Conservation (phyloP, 805 yeast genomes). For the Wickerhamomyces rabaulensis region DNA sequence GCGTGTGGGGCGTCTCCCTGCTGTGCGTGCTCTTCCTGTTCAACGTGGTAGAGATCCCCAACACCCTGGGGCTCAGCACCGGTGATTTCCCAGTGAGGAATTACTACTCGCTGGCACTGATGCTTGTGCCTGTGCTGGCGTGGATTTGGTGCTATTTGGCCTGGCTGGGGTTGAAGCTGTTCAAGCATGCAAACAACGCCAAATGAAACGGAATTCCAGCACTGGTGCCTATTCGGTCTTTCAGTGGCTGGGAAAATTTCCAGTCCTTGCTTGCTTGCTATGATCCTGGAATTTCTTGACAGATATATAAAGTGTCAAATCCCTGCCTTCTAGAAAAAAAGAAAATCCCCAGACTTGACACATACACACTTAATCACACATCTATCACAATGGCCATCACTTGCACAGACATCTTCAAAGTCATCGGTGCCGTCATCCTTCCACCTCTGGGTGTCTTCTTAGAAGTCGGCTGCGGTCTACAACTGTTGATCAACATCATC, state of each 20-base stretch:
- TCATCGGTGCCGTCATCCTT: constrained; percentile 42
- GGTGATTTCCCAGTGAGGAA: constrained; percentile 33
- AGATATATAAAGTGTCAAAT: neutral
- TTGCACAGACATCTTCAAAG: constrained; percentile 42
- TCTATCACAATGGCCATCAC: constrained; percentile 38
- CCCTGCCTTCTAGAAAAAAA: too few species aligned
- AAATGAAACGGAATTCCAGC: constrained; percentile 6
- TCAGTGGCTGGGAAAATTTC: too few species aligned
- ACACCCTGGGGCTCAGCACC: neutral
- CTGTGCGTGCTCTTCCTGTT: neutral
- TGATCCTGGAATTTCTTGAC: neutral
- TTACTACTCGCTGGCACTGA: constrained; percentile 31
- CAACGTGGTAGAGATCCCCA: neutral
- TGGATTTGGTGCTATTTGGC: constrained; percentile 72
- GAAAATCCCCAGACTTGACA: neutral
- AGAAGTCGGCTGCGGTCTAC: constrained; percentile 41
- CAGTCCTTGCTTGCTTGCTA: too few species aligned
- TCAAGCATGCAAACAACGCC: constrained; percentile 72
- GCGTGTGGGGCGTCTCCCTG: neutral
- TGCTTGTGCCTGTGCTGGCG: constrained; percentile 30
- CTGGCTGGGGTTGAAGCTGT: constrained; percentile 78
- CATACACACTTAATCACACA: neutral
- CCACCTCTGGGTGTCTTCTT: constrained; percentile 57
- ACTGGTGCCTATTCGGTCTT: too few species aligned
- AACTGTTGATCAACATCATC: constrained; percentile 42